Base-by-base conservation (phyloP, 192 early-diverging fungal genomes). In the Chytriomyces sp. region DNA sequence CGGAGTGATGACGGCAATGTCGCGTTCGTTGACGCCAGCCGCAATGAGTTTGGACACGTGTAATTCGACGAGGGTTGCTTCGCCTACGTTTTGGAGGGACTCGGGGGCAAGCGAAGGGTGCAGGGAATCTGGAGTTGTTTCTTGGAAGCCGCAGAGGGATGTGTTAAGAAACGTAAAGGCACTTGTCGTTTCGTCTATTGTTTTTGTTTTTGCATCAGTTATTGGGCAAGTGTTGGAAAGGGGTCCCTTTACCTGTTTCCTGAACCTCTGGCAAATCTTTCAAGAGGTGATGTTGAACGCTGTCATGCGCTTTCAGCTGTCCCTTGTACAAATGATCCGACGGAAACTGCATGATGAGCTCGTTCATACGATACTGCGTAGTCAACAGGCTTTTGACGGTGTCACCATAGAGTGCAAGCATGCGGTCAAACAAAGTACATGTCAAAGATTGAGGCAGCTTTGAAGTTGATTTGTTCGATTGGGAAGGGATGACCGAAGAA, bases 341-440 rank as follows among this genome's bases (percentile, higher is more conserved):
- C 7, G 93, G 89, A 34, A 92, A 93, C 4, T 80, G 64, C 90
- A 91, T 93, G 41, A 98, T 95, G 33, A 76, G 63, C 39, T 87
- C 76, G 75, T 98, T 83, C 93, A 95, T 96, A 30, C 95, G 89
- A 69, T 98, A 98, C 77, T 98, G 95, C 0, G 88, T 88, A 3
- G 84, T 82, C 8, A 98, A 78, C 81, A 96, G 85, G 31, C 81
- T 60, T 65, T 91, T 91, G 58, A 91, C 80, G 3, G 61, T 41
- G 0, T 72, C 70, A 17, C 90, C 90, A 64, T 90, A 84, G 58
- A 79, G 77, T 3, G 66, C 71, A 38, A 92, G 76, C 38, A 96
- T 69, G 17, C 93, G 85, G 53, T 93, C 93, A 82, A 98, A 97
- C 64, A 97, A 67, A 0, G 93, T 94, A n/a, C 25, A 49, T 17